Conservation (phyloP, 2,329 filamentous ascomycete genomes). For the Verticillium zaregamsianum region DNA sequence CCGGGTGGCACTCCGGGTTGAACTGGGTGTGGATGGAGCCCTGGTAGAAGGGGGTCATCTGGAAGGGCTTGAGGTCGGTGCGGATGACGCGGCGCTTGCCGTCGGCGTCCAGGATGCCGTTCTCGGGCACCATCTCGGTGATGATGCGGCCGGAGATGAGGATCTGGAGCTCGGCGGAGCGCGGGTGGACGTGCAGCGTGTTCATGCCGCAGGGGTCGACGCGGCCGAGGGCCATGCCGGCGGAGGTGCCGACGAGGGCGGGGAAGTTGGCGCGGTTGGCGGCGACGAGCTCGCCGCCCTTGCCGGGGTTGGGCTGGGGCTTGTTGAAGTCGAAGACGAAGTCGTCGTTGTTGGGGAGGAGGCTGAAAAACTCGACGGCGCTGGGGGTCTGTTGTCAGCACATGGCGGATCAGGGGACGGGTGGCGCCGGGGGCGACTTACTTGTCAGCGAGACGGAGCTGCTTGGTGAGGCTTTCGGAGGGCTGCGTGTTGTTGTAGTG, state of each 20-base stretch:
- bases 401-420: neutral
- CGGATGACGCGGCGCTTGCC: conserved; percentile 25
- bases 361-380: conserved; percentile 36
- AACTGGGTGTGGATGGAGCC: conserved; percentile 52
- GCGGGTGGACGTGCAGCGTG: conserved; percentile 52
- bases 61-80: conserved; percentile 32
- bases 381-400: conserved; percentile 19
- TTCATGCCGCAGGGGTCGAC: conserved; percentile 51
- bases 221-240: conserved; percentile 47
- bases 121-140: conserved; percentile 50
- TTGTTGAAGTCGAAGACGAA: conserved; percentile 47
- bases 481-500: conserved; percentile 5
- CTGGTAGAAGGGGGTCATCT: conserved; percentile 51
- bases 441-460: conserved; percentile 35
- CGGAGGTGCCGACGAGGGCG: conserved; percentile 46
- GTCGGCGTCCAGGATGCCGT: conserved; percentile 36
- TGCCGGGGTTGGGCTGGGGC: conserved; percentile 22
- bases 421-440: conserved; percentile 15
- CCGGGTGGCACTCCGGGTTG: conserved; percentile 49
- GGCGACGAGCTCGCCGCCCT: conserved; percentile 44
- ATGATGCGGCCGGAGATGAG: conserved; percentile 44
- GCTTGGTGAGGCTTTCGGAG: conserved; percentile 15
- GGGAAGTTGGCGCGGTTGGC: conserved; percentile 55
- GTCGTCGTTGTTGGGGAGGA: conserved; percentile 37
- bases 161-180: conserved; percentile 48